Percentiles rank a stretch among this genome's conserved stretches.
These are phyloP conservation scores for Agaricus subrufescens DNA, from an alignment of 768 basidiomycete species.

Conservation along the genomic window DNA sequence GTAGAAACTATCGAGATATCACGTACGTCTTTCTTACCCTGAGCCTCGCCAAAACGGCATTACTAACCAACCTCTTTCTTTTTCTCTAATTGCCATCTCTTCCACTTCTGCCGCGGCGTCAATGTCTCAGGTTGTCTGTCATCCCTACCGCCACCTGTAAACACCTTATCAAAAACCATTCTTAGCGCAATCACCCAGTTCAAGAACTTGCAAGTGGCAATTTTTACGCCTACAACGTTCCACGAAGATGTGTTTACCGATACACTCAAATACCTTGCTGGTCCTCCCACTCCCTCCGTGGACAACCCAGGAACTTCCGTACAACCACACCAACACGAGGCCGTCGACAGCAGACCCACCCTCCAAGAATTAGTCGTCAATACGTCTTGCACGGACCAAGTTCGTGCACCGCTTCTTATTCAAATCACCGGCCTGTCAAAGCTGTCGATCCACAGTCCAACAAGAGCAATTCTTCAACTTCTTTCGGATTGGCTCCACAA, in stretches of 20 bases:
- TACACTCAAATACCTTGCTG: slow-evolving; percentile 15
- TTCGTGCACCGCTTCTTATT: neutral
- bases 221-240: neutral
- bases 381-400: neutral
- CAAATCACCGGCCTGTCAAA: neutral
- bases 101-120: neutral
- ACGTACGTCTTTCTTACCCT: slow-evolving; percentile 27
- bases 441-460: neutral
- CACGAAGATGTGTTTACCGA: neutral
- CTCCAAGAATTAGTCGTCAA: neutral
- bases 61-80: neutral
- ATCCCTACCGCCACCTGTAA: slow-evolving; percentile 4
- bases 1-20: slow-evolving; percentile 40
- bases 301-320: slow-evolving; percentile 11
- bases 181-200: neutral
- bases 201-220: neutral
- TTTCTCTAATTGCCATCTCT: neutral
- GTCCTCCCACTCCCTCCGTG: slow-evolving; percentile 8
- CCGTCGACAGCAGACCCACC: slow-evolving; percentile 20
- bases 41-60: no score
- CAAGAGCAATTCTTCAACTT: slow-evolving; percentile 33
- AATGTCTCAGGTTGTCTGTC: neutral
- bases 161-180: slow-evolving; percentile 9
- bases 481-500: slow-evolving; percentile 40
- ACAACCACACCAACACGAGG: neutral